Conservation (phyloP, 768 basidiomycete genomes). For the Mycena polygramma region DNA sequence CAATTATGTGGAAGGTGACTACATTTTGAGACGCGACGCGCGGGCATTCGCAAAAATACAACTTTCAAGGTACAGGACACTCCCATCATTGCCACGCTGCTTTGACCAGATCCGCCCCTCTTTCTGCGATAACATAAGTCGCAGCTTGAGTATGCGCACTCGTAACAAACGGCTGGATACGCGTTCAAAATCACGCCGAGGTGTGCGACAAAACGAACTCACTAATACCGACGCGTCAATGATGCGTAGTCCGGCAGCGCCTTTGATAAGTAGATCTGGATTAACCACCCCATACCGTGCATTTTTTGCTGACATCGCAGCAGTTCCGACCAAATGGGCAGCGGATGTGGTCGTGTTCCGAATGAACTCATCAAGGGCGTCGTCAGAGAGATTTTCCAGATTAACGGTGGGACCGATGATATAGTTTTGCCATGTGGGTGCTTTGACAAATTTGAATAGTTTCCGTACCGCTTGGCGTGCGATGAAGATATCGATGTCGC, state of each 20-base stretch:
- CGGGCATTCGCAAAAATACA: no score
- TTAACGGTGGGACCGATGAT: slow-evolving; percentile 18
- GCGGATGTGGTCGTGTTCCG: slow-evolving; percentile 18
- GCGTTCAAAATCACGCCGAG: no score
- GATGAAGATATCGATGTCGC: slow-evolving; percentile 35
- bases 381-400: slow-evolving; percentile 1
- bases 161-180: background rate
- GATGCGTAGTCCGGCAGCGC: background rate
- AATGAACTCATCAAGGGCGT: slow-evolving; percentile 34
- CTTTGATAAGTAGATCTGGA: background rate
- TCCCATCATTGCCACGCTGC: background rate
- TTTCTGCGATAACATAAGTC: slow-evolving; percentile 2
- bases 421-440: slow-evolving; percentile 39
- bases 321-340: background rate
- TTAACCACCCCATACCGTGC: background rate
- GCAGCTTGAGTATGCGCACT: slow-evolving; percentile 3
- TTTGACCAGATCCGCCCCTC: slow-evolving; percentile 11
- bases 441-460: slow-evolving; percentile 27
- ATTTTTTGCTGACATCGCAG: background rate
- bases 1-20: no score
- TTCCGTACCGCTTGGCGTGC: slow-evolving; percentile 26
- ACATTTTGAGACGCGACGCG: no score
- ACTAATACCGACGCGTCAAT: background rate
- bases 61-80: no score
- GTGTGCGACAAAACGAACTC: background rate